Base-by-base conservation (phyloP, 2,329 filamentous ascomycete genomes). In the Alternaria atra region DNA sequence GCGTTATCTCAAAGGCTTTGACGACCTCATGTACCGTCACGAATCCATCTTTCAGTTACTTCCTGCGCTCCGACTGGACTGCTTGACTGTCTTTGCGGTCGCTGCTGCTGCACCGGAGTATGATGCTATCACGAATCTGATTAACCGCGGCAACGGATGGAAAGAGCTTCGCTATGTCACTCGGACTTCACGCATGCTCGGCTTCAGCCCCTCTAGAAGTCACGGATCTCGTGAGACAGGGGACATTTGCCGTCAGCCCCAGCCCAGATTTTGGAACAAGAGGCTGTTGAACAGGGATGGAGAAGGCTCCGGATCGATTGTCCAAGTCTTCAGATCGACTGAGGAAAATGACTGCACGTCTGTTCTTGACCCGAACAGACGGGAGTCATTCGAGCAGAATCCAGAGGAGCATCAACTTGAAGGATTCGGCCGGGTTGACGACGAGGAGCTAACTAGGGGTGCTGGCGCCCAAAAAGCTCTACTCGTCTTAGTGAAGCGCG, bases 141-240 rank as follows among this genome's bases (percentile, higher is more conserved):
- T 65, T 40, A 65, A 63, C 35, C 63, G 63, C 32, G 63, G 63
- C 13, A 65, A 65, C 44, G 63, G 63, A 10, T 65, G 63, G 63
- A 65, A 55, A 40, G 63, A 65, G 51, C 63, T 65, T 25, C 60
- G 63, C 6, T 65, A 63, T 30, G 52, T 65, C 20, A 63, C 63
- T 30, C 56, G 51, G 6, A 63, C 40, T 20, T 65, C 63, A 25
- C 53, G 60, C 30, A 65, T 65, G 63, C 63, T 65, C 37, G 63
- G 63, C 42, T 65, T 63, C 51, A 60, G 63, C 34, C 60, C 60
- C 1, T 65, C 60, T 2, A 43, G 60, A 23, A 63, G 56, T 23
- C 63, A 65, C 43, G 60, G 60, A 27, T 63, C 63, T 32, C 60
- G 63, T 7, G 63, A 65, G 15, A 63, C 60, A 5, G 63, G 60